Evolutionary conservation across 1,139 yeast species (phyloP).

Genomic region (Yamadazyma friedrichii): DNA sequence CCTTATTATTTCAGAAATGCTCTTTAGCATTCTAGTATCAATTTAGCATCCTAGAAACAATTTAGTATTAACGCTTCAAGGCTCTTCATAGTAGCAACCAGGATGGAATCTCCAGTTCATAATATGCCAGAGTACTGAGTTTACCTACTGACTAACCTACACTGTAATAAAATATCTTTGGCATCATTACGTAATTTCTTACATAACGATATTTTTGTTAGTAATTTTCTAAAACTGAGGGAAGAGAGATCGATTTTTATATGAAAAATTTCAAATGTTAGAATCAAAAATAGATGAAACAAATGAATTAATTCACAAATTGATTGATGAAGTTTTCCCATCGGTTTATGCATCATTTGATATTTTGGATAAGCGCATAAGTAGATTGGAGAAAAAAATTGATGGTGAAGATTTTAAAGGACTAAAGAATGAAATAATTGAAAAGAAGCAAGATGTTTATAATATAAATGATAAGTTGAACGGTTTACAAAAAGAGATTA

Average conservation of each 20-base stretch:
- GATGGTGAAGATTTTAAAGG: background rate
- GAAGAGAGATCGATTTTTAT: background rate
- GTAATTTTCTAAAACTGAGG: too few relatives aligned
- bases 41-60: too few relatives aligned
- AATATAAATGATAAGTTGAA: constrained; percentile 3
- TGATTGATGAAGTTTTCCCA: constrained; percentile 16
- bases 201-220: too few relatives aligned
- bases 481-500: background rate
- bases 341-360: constrained; percentile 14
- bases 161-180: too few relatives aligned
- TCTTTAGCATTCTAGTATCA: too few relatives aligned
- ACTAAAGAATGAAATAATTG: background rate
- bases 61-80: too few relatives aligned
- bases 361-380: constrained; percentile 11
- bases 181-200: too few relatives aligned
- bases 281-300: constrained; percentile 16
- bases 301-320: constrained; percentile 12
- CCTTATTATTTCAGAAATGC: too few relatives aligned
- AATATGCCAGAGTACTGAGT: too few relatives aligned
- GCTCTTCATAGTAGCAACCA: too few relatives aligned
- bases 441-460: background rate
- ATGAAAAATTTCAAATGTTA: constrained; percentile 11
- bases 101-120: too few relatives aligned
- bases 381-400: constrained; percentile 10
- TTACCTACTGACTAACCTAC: too few relatives aligned